Evolutionary conservation across 2,329 filamentous ascomycete species (phyloP).

Genomic region (Trichophyton schoenleinii): DNA sequence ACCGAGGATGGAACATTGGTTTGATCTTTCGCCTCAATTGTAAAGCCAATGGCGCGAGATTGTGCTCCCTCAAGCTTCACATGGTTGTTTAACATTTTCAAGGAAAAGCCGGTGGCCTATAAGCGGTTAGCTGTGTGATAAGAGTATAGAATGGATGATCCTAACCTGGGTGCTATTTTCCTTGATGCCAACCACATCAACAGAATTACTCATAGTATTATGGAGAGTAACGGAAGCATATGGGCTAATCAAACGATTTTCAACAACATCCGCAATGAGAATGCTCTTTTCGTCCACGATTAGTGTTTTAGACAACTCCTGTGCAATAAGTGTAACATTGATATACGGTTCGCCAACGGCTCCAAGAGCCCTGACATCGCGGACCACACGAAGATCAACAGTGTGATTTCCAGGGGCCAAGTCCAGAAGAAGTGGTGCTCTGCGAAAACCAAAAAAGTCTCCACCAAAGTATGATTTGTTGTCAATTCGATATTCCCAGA

Average conservation of each 20-base stretch:
- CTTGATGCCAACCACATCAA: constrained; percentile 16
- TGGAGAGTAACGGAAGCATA: constrained; percentile 39
- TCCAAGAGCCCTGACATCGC: constrained; percentile 47
- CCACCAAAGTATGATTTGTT: constrained; percentile 43
- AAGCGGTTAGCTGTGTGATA: background rate
- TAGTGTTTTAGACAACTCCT: constrained; percentile 19
- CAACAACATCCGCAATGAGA: constrained; percentile 41
- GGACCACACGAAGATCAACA: constrained; percentile 41
- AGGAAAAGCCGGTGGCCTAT: background rate
- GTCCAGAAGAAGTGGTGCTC: constrained; percentile 39
- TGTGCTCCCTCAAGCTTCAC: constrained; percentile 23
- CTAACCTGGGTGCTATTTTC: background rate
- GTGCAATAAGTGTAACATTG: constrained; percentile 28
- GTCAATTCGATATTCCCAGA: constrained; percentile 44
- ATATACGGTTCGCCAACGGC: constrained; percentile 38
- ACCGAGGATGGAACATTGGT: constrained; percentile 8
- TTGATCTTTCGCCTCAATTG: constrained; percentile 9
- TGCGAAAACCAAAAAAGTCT: constrained; percentile 43
- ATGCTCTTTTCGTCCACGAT: constrained; percentile 24
- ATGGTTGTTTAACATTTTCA: constrained; percentile 5
- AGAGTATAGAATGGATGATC: background rate
- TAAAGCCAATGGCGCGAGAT: constrained; percentile 24
- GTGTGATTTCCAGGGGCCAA: constrained; percentile 39
- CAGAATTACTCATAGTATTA: constrained; percentile 28
- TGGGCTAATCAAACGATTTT: constrained; percentile 35